Conservation (phyloP, 352 stramenopile species). For the Globisporangium spiculum region DNA sequence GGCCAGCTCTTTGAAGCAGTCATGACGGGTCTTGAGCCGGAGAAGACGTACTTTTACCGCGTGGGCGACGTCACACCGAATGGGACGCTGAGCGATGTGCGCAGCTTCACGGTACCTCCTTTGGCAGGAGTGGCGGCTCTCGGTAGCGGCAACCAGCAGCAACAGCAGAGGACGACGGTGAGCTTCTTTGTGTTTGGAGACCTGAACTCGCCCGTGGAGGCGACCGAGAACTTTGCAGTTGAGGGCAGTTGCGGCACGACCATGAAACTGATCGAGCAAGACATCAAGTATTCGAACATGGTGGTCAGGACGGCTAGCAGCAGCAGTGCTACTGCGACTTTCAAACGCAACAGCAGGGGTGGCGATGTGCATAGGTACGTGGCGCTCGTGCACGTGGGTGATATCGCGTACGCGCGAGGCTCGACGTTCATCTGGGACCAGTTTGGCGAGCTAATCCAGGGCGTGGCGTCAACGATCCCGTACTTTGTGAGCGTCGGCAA, state of each 20-base stretch:
- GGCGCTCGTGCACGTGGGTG: constrained; percentile 78
- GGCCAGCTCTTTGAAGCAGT: constrained; percentile 19
- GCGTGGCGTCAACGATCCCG: constrained; percentile 61
- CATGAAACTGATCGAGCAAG: constrained; percentile 14
- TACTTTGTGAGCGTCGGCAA: constrained; percentile 70
- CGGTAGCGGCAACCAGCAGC: not conserved
- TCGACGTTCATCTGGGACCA: constrained; percentile 83
- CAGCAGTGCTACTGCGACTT: not conserved
- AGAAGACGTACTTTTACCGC: constrained; percentile 18
- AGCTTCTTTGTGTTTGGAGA: constrained; percentile 65
- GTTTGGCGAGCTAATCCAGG: constrained; percentile 78
- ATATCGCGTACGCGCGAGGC: constrained; percentile 72
- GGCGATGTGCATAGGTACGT: constrained; percentile 34
- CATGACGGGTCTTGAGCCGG: constrained; percentile 8
- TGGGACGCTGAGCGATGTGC: constrained; percentile 11
- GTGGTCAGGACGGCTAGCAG: not conserved
- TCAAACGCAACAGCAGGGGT: not conserved
- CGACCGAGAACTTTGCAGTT: constrained; percentile 18
- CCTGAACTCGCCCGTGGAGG: constrained; percentile 28
- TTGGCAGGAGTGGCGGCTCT: not conserved
- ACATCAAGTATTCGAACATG: not conserved
- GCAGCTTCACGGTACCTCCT: constrained; percentile 12
- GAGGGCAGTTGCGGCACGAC: constrained; percentile 21
- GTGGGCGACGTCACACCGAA: constrained; percentile 5
- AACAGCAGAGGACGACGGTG: constrained; percentile 4